These are phyloP conservation scores for Medakamo hakoo DNA, from an alignment of 139 green algal genomes.

Conservation along the genomic window DNA sequence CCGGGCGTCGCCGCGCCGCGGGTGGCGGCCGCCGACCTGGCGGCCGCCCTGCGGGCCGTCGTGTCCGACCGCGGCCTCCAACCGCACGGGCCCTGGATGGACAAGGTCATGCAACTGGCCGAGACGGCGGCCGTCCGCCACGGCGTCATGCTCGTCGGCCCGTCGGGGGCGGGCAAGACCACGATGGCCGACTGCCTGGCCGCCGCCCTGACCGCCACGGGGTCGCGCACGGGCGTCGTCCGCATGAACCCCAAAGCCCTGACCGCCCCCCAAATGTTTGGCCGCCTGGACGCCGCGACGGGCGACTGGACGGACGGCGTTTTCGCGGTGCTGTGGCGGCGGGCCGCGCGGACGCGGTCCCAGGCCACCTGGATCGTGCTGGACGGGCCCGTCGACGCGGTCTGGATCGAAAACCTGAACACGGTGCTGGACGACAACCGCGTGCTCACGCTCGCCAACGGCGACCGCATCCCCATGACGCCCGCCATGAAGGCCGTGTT, in stretches of 20 bases:
- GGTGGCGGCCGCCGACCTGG: slow-evolving; percentile 53
- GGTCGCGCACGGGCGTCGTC: slow-evolving; percentile 79
- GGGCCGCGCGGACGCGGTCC: slow-evolving; percentile 71
- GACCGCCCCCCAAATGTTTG: slow-evolving; percentile 81
- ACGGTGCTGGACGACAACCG: slow-evolving; percentile 96
- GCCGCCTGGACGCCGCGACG: slow-evolving; percentile 65
- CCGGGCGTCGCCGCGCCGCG: slow-evolving; percentile 60
- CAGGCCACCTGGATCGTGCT: slow-evolving; percentile 93
- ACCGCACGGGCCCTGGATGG: slow-evolving; percentile 63
- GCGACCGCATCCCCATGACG: slow-evolving; percentile 89
- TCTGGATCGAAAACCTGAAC: slow-evolving; percentile 98
- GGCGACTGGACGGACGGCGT: slow-evolving; percentile 94
- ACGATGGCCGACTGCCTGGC: slow-evolving; percentile 72
- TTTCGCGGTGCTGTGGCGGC: slow-evolving; percentile 84
- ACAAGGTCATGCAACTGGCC: slow-evolving; percentile 94
- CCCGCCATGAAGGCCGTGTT: slow-evolving; percentile 81
- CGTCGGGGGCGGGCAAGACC: slow-evolving; percentile 71
- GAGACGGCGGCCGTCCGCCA: slow-evolving; percentile 78
- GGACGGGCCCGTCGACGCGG: slow-evolving; percentile 87
- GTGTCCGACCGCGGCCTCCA: slow-evolving; percentile 43
- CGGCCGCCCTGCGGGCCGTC: slow-evolving; percentile 43
- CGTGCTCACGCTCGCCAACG: slow-evolving; percentile 90
- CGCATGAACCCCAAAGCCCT: slow-evolving; percentile 86
- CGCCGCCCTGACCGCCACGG: slow-evolving; percentile 64
- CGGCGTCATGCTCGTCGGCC: slow-evolving; percentile 87